Evolutionary conservation across 169 alveolate species (phyloP), one percentile per base, ranked within the genome.

Genomic region (Plasmodium blacklocki): DNA sequence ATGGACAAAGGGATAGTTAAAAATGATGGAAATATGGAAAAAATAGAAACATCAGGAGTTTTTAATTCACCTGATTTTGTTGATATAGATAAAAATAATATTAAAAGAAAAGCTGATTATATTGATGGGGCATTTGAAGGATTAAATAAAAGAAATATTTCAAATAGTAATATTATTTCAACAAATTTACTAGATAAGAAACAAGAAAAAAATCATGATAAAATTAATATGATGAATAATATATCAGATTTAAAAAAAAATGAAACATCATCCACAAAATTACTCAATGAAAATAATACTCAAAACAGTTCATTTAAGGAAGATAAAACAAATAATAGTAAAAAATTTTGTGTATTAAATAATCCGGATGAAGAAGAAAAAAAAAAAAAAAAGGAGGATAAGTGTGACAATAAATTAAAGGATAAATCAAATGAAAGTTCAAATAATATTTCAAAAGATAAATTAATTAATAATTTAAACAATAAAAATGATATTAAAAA

Each of bases 41-140:
- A 12, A 19, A 2, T 14, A 63, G 11, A 63, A 4, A 39, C n/a
- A 63, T 63, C 12, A 6, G 12, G 15, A 9, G 23, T 21, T 8
- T 63, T 26, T 21, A 63, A 63, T 18, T 63, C 14, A 12, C 18
- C 18, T 63, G 49, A 8, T 54, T n/a, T 54, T 12, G 2, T 56
- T 56, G 23, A 56, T 56, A 56, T 15, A 15, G 64, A 56, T 8
- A 8, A 56, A 56, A 56, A 56, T 56, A 56, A 56, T 56, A 56
- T 14, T 56, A 56, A 56, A 56, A 56, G 64, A 56, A 56, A 15
- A 21, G 64, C 15, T 56, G 23, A 56, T 56, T 56, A 15, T 56
- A 56, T 6, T 3, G 64, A 56, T 56, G 64, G 23, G 14, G 6
- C 7, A 6, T 56, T 56, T 56, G 64, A 56, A 56, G 64, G 9